Evolutionary conservation across 1,284 basidiomycete genomes (phyloP), one percentile per base, ranked within the genome.

Genomic region (Phylloboletellus chloephorus): DNA sequence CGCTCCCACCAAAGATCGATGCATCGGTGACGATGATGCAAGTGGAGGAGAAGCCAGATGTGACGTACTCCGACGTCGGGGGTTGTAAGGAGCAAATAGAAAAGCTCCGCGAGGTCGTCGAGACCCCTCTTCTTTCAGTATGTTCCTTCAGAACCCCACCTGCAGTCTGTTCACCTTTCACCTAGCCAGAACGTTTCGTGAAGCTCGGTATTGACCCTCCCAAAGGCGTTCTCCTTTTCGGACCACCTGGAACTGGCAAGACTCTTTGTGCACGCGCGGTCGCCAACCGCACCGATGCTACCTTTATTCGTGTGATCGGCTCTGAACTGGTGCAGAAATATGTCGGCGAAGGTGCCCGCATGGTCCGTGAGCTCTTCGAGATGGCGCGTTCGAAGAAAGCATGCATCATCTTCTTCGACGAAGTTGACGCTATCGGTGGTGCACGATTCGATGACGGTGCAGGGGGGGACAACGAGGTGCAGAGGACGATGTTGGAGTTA

Each of bases 1-100:
- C 96, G n/a, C 69, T 98, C n/a, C 96, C 96, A 31, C 96, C 96
- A 26, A 97, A 96, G 72, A 99, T 99, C 53, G 96, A 99, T 64
- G 93, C 96, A 3, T 96, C 93, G 0, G 96, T 99, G 4, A 98
- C 96, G 11, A 98, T 98, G 95, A 99, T 99, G 96, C 95, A 98
- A 67, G 95, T 98, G 32, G 95, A 98, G 65, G 95, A 98, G 69
- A 95, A 98, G 64, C 95, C 95, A 1, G 95, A 98, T 57, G 92
- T 98, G 36, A 98, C 95, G 2, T 98, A 98, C 63, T 92, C 93
- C 7, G 96, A 98, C 58, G 79, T 99, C 42, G 96, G 96, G 52
- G 96, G 96, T 7, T 98, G 96, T 71, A 98, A 98, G 69, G 96
- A 98, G 64, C 96, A 98, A 67, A 98, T 98, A 54, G 96, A 99